Evolutionary conservation across 768 basidiomycete genomes (phyloP).

Genomic region (Mycena pura): DNA sequence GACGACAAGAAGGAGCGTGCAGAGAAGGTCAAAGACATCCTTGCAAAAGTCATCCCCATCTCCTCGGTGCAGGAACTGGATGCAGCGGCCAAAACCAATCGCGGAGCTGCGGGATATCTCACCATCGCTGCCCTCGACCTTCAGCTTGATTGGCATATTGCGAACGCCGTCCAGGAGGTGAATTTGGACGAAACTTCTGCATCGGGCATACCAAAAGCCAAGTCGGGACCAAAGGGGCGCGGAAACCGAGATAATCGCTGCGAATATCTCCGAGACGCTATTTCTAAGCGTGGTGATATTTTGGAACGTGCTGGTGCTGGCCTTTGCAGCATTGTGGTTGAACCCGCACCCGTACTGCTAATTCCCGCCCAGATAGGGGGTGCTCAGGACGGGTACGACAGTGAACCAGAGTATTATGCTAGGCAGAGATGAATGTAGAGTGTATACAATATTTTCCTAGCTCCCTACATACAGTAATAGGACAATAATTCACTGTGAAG

Average conservation of each 20-base stretch:
- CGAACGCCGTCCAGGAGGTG: not conserved
- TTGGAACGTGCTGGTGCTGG: not conserved
- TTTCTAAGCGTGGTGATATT: not conserved
- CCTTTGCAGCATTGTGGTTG: not conserved
- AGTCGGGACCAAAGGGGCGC: not conserved
- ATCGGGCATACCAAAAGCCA: not conserved
- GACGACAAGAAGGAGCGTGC: not conserved
- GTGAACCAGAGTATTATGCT: not conserved
- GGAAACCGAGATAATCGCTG: not conserved
- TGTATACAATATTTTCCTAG: too few species aligned
- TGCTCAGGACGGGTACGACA: not conserved
- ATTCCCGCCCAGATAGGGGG: not conserved
- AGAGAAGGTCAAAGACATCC: not conserved
- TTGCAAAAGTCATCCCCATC: not conserved
- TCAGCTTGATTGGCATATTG: slow-evolving; percentile 4
- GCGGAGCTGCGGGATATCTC: not conserved
- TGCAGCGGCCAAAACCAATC: not conserved
- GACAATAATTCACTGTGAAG: not conserved
- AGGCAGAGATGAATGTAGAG: too few species aligned
- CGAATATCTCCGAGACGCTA: not conserved
- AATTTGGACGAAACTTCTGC: not conserved
- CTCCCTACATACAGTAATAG: not conserved
- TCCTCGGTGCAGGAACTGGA: not conserved
- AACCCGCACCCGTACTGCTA: not conserved
- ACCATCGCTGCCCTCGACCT: not conserved